Conservation (phyloP, 2,329 filamentous ascomycete species). For the Gyromitra esculenta region DNA sequence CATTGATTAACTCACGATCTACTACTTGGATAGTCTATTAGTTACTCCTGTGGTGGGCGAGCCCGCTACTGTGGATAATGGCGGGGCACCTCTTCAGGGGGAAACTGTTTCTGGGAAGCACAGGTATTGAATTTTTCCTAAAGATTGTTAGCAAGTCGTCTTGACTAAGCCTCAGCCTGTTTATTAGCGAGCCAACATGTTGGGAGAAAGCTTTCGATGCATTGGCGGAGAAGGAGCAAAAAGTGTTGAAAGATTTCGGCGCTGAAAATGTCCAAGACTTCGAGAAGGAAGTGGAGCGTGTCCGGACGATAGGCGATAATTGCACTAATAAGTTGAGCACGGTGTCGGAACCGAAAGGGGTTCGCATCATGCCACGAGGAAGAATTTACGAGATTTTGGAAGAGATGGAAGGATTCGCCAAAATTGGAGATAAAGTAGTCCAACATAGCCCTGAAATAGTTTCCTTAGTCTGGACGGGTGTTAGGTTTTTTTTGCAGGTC, state of each 20-base stretch:
- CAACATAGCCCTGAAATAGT: constrained; percentile 33
- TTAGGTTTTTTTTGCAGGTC: constrained; percentile 42
- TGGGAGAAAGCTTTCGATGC: not conserved
- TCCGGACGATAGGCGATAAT: not conserved
- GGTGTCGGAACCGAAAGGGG: not conserved
- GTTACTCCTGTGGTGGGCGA: not conserved
- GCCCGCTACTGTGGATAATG: not conserved
- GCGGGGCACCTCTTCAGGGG: not conserved
- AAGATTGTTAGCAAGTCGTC: not conserved
- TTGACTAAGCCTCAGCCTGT: not conserved
- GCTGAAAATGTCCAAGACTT: not conserved
- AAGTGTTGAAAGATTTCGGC: not conserved
- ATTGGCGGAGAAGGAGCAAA: not conserved
- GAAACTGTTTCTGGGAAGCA: not conserved
- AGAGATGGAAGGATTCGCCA: constrained; percentile 12
- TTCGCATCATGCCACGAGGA: not conserved
- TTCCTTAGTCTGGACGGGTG: constrained; percentile 41
- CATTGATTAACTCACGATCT: not conserved
- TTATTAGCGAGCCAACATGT: not conserved
- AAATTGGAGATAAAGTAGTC: constrained; percentile 17
- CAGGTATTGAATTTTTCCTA: not conserved
- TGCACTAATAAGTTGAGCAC: constrained; percentile 4
- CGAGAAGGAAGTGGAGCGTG: not conserved
- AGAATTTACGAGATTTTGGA: constrained; percentile 5
- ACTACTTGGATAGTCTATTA: not conserved